Conservation (phyloP, 306 rosid genomes). For the Cucurbita moschata region DNA sequence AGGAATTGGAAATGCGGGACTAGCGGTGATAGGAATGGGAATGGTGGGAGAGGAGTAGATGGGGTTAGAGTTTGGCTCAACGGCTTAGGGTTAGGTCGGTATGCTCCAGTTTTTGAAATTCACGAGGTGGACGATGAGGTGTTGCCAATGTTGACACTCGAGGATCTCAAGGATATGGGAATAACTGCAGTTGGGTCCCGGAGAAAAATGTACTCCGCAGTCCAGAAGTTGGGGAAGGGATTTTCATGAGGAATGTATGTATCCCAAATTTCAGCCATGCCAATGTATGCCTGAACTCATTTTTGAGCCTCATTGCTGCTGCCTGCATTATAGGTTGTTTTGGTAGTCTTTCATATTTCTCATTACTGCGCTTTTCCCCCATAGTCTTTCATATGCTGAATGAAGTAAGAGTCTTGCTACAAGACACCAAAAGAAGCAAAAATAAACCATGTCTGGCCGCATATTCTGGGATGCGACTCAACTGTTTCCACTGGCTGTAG, state of each 20-base stretch:
- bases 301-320: constrained; percentile 20
- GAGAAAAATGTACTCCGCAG: constrained; percentile 75
- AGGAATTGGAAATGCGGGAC: constrained; percentile 54
- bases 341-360: not conserved
- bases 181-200: constrained; percentile 76
- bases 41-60: constrained; percentile 44
- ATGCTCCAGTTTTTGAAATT: constrained; percentile 83
- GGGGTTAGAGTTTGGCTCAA: constrained; percentile 86
- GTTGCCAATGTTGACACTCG: constrained; percentile 70
- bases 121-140: constrained; percentile 95
- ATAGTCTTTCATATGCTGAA: not conserved
- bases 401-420: not conserved
- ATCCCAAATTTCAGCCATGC: constrained; percentile 25
- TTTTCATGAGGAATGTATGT: constrained; percentile 30
- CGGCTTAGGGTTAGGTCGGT: constrained; percentile 74
- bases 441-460: not conserved
- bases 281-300: constrained; percentile 28
- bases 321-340: not conserved
- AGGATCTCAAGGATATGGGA: constrained; percentile 95
- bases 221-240: constrained; percentile 87
- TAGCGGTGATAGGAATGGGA: constrained; percentile 40
- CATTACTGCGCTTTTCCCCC: not conserved
- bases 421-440: not conserved
- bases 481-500: not conserved
- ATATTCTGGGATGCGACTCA: not conserved